Evolutionary conservation across 1,139 yeast species (phyloP).

Genomic region (Geotrichum restrictum): DNA sequence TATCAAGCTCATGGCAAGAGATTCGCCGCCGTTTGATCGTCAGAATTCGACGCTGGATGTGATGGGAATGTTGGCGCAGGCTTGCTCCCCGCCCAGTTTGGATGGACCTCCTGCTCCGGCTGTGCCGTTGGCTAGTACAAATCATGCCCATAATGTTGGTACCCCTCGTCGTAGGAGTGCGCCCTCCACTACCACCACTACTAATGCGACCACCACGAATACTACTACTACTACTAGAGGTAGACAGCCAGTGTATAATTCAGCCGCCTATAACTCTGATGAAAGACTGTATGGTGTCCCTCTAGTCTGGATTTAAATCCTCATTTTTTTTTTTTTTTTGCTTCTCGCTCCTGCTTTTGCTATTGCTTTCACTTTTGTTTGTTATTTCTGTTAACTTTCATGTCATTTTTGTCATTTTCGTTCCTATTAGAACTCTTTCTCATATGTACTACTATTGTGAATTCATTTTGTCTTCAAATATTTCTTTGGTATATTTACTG

Average conservation of each 20-base stretch:
- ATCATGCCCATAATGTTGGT: no score
- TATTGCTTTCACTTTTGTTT: neutral
- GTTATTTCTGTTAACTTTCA: neutral
- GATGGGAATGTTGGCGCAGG: conserved; percentile 12
- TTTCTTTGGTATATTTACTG: no score
- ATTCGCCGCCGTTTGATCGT: conserved; percentile 15
- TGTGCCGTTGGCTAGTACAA: no score
- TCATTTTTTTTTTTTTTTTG: neutral
- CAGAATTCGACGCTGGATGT: conserved; percentile 9
- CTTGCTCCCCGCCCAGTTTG: conserved; percentile 16
- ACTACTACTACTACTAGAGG: no score
- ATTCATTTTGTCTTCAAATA: neutral
- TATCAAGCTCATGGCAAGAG: conserved; percentile 14
- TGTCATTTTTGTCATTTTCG: neutral
- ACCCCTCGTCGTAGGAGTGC: no score
- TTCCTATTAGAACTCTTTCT: neutral
- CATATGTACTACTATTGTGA: neutral
- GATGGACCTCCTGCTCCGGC: neutral
- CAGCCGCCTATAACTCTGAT: conserved; percentile 3
- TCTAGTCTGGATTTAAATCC: conserved; percentile 5
- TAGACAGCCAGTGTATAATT: no score
- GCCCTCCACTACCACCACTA: neutral
- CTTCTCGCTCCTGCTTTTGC: neutral
- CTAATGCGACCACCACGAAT: neutral
- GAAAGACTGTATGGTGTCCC: conserved; percentile 9